phyloP scores from a whole-genome alignment of 345 rosid genomes.

The Lagerstroemia speciosa region DNA sequence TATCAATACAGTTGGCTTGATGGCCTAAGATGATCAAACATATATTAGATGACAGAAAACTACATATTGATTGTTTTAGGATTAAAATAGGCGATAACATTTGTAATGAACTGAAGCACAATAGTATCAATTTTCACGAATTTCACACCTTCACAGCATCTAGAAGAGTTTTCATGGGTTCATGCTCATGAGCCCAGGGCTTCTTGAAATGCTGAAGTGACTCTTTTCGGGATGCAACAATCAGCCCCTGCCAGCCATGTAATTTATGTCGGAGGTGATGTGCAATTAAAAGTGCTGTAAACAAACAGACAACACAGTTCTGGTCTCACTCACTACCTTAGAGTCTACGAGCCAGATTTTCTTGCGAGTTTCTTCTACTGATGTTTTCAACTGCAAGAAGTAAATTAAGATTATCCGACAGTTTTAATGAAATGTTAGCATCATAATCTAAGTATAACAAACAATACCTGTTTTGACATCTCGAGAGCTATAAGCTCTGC shows the following conservation, averaged over 20 bases:
- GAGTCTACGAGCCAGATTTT: conserved; percentile 98
- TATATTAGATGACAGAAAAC: conserved; percentile 1
- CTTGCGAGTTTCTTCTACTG: conserved; percentile 71
- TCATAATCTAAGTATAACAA: background rate
- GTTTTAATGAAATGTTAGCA: background rate
- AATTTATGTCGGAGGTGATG: background rate
- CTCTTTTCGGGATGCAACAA: conserved; percentile 59
- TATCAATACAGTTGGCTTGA: conserved; percentile 85
- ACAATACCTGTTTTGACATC: conserved; percentile 52
- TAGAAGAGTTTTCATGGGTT: conserved; percentile 56
- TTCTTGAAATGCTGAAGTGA: conserved; percentile 89
- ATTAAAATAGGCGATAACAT: background rate
- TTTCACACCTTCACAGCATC: conserved; percentile 66
- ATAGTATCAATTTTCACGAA: background rate
- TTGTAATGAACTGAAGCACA: background rate
- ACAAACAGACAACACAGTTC: background rate
- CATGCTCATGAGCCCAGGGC: conserved; percentile 93
- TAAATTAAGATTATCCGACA: conserved; percentile 13
- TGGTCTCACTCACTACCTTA: conserved; percentile 34
- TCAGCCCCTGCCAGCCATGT: conserved; percentile 53
- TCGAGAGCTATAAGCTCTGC: conserved; percentile 94
- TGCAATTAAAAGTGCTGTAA: background rate
- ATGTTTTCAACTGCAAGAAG: conserved; percentile 41
- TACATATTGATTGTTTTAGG: background rate
- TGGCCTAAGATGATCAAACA: conserved; percentile 34